Evolutionary conservation across 140 eudicot species (phyloP).

Genomic region (Cichorium intybus): DNA sequence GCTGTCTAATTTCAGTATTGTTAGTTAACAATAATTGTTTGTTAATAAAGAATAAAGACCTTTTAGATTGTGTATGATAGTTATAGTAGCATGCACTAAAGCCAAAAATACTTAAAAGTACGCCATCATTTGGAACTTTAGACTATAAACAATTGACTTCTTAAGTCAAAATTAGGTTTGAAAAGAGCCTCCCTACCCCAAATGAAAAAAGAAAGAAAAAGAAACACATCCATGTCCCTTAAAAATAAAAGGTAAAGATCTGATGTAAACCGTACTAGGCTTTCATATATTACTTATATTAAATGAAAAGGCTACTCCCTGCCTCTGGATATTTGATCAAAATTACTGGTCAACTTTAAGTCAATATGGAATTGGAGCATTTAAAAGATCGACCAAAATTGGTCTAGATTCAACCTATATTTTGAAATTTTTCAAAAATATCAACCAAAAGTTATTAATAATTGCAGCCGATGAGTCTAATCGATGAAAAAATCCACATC

Average conservation of each 20-base stretch:
- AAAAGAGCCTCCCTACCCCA: neutral
- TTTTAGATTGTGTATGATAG: neutral
- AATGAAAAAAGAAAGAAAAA: neutral
- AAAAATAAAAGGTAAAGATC: neutral
- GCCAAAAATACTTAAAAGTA: conserved; percentile 5
- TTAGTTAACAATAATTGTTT: neutral
- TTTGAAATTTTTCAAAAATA: neutral
- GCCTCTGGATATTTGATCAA: neutral
- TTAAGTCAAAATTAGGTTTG: conserved; percentile 25
- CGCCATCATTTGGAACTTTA: neutral
- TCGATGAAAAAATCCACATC: conserved; percentile 3
- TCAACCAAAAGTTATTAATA: neutral
- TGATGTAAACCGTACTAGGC: neutral
- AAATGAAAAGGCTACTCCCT: neutral
- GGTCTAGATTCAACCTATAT: conserved; percentile 1
- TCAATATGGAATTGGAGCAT: conserved; percentile 9
- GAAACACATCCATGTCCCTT: neutral
- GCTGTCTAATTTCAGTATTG: too few relatives aligned
- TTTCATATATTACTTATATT: neutral
- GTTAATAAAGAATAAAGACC: neutral
- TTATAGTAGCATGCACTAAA: too few relatives aligned
- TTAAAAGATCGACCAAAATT: neutral
- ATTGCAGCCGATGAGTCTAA: neutral
- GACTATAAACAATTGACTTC: conserved; percentile 8
- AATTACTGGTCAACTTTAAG: conserved; percentile 9